These are phyloP conservation scores for Arthrobotrys musiformis DNA, from an alignment of 2,329 filamentous ascomycete species.

Conservation along the genomic window DNA sequence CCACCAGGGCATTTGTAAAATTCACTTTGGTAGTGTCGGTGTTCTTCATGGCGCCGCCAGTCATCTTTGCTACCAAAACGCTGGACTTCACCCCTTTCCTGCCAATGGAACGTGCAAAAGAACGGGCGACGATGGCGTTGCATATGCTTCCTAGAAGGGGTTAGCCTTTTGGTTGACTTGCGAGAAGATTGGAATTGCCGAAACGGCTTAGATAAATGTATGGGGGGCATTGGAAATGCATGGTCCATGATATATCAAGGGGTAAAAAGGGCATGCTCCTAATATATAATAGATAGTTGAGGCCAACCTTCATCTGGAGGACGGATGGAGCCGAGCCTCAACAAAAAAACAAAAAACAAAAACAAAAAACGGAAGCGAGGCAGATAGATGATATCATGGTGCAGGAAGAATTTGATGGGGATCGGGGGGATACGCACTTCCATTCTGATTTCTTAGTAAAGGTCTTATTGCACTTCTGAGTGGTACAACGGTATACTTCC, in stretches of 20 bases:
- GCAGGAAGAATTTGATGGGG: not conserved
- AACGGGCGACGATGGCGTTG: constrained; percentile 85
- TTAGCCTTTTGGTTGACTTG: constrained; percentile 42
- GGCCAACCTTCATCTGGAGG: not conserved
- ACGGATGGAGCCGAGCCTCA: not conserved
- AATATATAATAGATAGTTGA: not conserved
- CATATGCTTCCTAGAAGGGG: constrained; percentile 76
- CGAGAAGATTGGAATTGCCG: constrained; percentile 27
- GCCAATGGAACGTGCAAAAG: constrained; percentile 78
- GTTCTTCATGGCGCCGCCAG: constrained; percentile 90
- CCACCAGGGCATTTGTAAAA: constrained; percentile 75
- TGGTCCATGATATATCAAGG: not conserved
- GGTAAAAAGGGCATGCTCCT: not conserved
- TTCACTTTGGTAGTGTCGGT: constrained; percentile 78
- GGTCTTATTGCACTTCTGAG: constrained; percentile 27
- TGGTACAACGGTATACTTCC: constrained; percentile 21
- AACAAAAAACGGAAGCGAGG: not conserved
- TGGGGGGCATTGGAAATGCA: constrained; percentile 16
- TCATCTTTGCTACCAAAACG: constrained; percentile 92
- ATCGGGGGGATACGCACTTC: constrained; percentile 32
- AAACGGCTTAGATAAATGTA: constrained; percentile 37
- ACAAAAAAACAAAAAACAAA: not conserved
- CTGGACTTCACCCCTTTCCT: constrained; percentile 67
- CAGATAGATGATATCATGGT: not conserved
- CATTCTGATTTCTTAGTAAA: constrained; percentile 42